A percentile compares a stretch with the other conserved stretches of the same genome.
These are phyloP conservation scores for Zalaria obscura DNA, from an alignment of 2,329 filamentous ascomycete genomes.

Conservation along the genomic window DNA sequence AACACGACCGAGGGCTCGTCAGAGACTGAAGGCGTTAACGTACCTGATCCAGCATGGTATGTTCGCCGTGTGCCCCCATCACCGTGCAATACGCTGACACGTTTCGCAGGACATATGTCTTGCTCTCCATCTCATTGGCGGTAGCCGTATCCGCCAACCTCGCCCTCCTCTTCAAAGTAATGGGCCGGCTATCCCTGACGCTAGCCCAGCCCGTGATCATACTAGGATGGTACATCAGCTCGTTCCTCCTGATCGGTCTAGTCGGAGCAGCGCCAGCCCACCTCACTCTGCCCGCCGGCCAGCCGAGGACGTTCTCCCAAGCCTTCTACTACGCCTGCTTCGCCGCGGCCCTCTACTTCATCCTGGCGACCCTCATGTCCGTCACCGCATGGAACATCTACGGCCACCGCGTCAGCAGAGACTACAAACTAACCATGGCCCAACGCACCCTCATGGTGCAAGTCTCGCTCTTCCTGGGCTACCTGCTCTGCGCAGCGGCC, in stretches of 20 bases:
- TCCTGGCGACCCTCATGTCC: conserved; percentile 35
- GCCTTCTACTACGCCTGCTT: conserved; percentile 41
- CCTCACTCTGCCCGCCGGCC: conserved; percentile 19
- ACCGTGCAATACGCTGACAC: neutral
- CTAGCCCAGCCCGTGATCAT: conserved; percentile 41
- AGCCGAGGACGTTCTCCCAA: conserved; percentile 26
- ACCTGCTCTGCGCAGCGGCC: conserved; percentile 59
- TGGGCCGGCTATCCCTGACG: conserved; percentile 32
- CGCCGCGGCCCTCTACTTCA: conserved; percentile 36
- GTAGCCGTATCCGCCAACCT: conserved; percentile 38
- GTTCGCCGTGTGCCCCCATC: neutral
- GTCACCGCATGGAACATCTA: conserved; percentile 37
- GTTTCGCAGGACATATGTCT: conserved; percentile 11
- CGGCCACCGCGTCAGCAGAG: conserved; percentile 33
- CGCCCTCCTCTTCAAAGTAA: conserved; percentile 39
- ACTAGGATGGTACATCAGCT: conserved; percentile 36
- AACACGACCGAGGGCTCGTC: conserved; percentile 14
- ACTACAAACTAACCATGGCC: conserved; percentile 57
- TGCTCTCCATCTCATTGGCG: conserved; percentile 38
- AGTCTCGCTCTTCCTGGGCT: conserved; percentile 65
- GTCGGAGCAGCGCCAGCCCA: conserved; percentile 26
- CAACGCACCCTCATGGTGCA: conserved; percentile 77
- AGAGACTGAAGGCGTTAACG: conserved; percentile 25
- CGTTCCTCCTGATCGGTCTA: conserved; percentile 33
- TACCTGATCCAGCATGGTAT: conserved; percentile 36